phyloP scores from a whole-genome alignment of 441 rosid species.

The Populus hybrid region DNA sequence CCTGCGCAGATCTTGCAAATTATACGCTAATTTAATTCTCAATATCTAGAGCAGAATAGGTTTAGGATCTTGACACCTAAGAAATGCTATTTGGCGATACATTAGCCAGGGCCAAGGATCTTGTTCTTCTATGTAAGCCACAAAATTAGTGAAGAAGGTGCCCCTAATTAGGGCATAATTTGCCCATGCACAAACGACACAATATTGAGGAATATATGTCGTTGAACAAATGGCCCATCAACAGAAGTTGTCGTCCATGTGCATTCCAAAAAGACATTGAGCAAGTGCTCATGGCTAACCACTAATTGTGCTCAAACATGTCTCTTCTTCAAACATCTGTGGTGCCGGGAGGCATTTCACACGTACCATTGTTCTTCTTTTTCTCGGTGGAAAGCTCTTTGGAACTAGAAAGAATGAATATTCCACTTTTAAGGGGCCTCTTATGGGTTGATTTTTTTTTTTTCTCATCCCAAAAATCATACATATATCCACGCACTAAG shows the following conservation, averaged over 20 bases:
- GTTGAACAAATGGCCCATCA: slow-evolving; percentile 5
- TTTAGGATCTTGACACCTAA: no score
- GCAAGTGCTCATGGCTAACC: slow-evolving; percentile 5
- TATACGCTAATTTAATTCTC: neutral
- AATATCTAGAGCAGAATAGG: no score
- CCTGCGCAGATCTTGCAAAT: neutral
- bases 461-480: neutral
- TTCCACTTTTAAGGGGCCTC: neutral
- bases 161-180: neutral
- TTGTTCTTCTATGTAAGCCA: neutral
- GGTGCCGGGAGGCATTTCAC: neutral
- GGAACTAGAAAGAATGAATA: neutral
- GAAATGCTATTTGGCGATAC: neutral
- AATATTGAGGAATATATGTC: slow-evolving; percentile 11
- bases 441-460: neutral
- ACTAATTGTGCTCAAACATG: slow-evolving; percentile 2
- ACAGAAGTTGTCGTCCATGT: neutral
- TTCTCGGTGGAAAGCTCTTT: neutral
- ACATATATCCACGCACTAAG: neutral
- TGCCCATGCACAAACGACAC: neutral
- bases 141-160: neutral
- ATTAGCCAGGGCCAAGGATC: neutral
- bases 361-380: neutral
- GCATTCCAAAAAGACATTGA: neutral
- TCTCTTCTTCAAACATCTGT: slow-evolving; percentile 21